Evolutionary conservation across 2,329 filamentous ascomycete genomes (phyloP), one percentile per base, ranked within the genome.

Genomic region (Didymella keratinophila): DNA sequence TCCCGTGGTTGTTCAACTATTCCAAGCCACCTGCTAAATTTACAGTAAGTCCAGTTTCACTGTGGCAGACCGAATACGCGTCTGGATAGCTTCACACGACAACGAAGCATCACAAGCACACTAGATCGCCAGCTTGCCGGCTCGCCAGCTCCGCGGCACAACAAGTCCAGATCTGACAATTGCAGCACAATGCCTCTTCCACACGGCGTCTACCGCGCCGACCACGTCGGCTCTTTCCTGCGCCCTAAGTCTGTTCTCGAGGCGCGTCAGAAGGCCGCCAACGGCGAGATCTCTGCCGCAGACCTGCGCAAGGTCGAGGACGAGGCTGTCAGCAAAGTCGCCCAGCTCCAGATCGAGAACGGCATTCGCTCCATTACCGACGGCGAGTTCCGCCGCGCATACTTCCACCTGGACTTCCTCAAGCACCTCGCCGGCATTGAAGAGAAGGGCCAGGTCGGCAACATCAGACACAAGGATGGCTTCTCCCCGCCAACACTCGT

Each of bases 381-480:
- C 59, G 83, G 83, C 73, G 83, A 86, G 72, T 85, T 84, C 74
- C 81, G 83, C 51, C 81, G 84, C 54, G 80, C 80, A 44, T 86
- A 81, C 77, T 86, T 86, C 76, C 84, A 86, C 71, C 80, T 86
- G 58, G 84, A 86, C 73, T 86, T 85, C 74, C 78, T 86, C 42
- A 78, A 83, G 71, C 80, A 85, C 67, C 75, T 86, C 4, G 77
- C 77, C 39, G 84, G 84, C 50, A 80, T 86, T 63, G 81, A 84
- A 71, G 78, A 82, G 63, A 79, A 79, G 62, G 83, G 84, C 52
- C 80, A 80, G 54, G 76, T 80, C 9, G 81, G 81, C 52, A 67
- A 73, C 52, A 77, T 77, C 39, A 64, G 73, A 30, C 73, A 74
- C 56, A 70, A 70, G 56, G 70, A 76, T 63, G 83, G 83, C 58